Conservation (phyloP, 495 filamentous ascomycete genomes). For the Penicillium maclennaniae region DNA sequence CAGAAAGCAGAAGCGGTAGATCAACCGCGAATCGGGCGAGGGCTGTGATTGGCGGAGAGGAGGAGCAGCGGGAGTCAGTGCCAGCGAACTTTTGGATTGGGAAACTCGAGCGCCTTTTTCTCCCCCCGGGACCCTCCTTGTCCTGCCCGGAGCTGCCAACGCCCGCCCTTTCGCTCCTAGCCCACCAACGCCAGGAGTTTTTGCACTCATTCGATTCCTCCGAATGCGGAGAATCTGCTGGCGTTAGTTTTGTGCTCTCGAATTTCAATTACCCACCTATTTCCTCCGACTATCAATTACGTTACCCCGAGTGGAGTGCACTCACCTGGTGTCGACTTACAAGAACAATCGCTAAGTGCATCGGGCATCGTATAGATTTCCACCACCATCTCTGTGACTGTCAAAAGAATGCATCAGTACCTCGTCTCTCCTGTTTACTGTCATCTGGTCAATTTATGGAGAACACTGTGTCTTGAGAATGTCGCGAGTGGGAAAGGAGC, state of each 20-base stretch:
- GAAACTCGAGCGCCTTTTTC: neutral
- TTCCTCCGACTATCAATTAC: conserved; percentile 16
- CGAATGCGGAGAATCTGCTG: conserved; percentile 11
- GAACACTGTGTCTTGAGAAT: neutral
- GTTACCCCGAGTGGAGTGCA: neutral
- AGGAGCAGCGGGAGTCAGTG: conserved; percentile 39
- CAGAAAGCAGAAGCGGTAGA: conserved; percentile 40
- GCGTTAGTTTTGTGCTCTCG: neutral
- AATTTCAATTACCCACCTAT: neutral
- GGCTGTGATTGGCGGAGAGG: conserved; percentile 42
- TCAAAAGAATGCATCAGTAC: neutral
- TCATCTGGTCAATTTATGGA: neutral
- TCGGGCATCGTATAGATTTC: neutral
- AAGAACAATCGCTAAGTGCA: neutral
- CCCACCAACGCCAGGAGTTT: conserved; percentile 22
- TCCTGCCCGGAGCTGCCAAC: conserved; percentile 13
- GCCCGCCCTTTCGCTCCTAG: conserved; percentile 13
- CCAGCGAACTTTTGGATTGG: conserved; percentile 8
- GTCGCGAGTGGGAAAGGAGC: neutral
- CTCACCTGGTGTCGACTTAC: neutral
- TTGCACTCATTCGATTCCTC: conserved; percentile 46
- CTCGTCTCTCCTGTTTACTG: neutral
- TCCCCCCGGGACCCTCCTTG: conserved; percentile 7
- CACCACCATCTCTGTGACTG: conserved; percentile 9
- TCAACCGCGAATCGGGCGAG: conserved; percentile 30